Base-by-base conservation (phyloP, 148 eudicot genomes). In the Spergularia marina region DNA sequence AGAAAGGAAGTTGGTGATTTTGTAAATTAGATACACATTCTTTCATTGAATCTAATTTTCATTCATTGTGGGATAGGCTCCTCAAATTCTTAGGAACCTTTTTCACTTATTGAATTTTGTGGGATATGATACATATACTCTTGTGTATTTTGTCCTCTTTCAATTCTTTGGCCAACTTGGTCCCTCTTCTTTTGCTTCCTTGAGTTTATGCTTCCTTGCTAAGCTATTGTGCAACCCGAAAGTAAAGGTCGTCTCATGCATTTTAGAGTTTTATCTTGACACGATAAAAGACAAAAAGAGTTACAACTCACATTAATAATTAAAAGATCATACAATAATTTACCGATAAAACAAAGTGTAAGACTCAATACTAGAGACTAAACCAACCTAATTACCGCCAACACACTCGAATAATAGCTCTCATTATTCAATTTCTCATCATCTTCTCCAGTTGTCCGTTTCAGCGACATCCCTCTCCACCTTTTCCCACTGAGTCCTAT, bases 21-120 rank as follows among this genome's bases (percentile, higher is more conserved):
- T 73, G 75, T 72, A 74, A 69, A 74, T 74, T 79, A 70, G 75
- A 79, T 54, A 17, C 63, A n/a, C 16, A 70, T 69, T 79, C 74
- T 74, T 73, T 68, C 41, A 79, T 78, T 78, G 25, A 18, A 56
- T 73, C 68, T 23, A 18, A 60, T 52, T 67, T 74, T 41, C 34
- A 47, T 56, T 64, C 15, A 15, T 40, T 57, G 40, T 66, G n/a
- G 15, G 11, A 57, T 23, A 47, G 57, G 56, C 56, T 53, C 70
- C 44, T 15, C 15, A 6, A 10, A 4, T 5, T 16, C 6, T 76
- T 21, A 23, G 12, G 47, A 63, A 51, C 53, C 70, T 47, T 59
- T 53, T 62, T 12, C 14, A 13, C 36, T 30, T 64, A 57, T 56
- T 65, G 65, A 53, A 25, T 73, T 56, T 65, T 65, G 72, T 72